These are phyloP conservation scores for Abeoforma whisleri DNA, from an alignment of 78 protist species.

Conservation along the genomic window DNA sequence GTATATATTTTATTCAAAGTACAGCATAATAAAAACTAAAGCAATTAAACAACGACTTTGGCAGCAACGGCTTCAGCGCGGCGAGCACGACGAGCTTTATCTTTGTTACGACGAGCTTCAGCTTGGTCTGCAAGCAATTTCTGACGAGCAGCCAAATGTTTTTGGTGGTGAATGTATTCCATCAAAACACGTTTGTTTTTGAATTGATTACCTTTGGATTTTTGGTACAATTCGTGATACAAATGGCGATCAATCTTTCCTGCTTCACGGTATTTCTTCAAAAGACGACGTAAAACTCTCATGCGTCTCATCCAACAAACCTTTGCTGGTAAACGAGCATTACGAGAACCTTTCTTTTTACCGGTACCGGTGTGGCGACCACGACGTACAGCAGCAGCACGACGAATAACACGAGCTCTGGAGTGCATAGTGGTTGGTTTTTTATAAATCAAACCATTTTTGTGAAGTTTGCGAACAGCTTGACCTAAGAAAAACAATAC, in stretches of 20 bases:
- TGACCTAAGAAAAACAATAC: too few relatives aligned
- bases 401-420: slow-evolving; percentile 71
- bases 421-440: slow-evolving; percentile 81
- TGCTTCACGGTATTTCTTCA: slow-evolving; percentile 89
- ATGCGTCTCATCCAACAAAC: slow-evolving; percentile 91
- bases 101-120: slow-evolving; percentile 83
- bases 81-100: slow-evolving; percentile 56
- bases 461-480: slow-evolving; percentile 63
- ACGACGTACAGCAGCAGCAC: slow-evolving; percentile 75
- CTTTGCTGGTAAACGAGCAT: slow-evolving; percentile 95
- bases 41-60: too few relatives aligned
- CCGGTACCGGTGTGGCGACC: slow-evolving; percentile 91
- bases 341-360: slow-evolving; percentile 90
- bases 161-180: slow-evolving; percentile 87
- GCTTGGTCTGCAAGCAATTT: slow-evolving; percentile 77
- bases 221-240: slow-evolving; percentile 90
- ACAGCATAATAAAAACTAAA: too few relatives aligned
- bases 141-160: slow-evolving; percentile 76
- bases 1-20: too few relatives aligned
- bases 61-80: slow-evolving; percentile 36
- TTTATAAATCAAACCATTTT: slow-evolving; percentile 86
- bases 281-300: slow-evolving; percentile 95
- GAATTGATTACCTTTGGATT: slow-evolving; percentile 97
- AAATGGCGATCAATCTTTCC: slow-evolving; percentile 90
- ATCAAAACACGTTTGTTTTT: slow-evolving; percentile 95